Evolutionary conservation across 176 grass and related monocot genomes (phyloP).

Genomic region (Poa annua): DNA sequence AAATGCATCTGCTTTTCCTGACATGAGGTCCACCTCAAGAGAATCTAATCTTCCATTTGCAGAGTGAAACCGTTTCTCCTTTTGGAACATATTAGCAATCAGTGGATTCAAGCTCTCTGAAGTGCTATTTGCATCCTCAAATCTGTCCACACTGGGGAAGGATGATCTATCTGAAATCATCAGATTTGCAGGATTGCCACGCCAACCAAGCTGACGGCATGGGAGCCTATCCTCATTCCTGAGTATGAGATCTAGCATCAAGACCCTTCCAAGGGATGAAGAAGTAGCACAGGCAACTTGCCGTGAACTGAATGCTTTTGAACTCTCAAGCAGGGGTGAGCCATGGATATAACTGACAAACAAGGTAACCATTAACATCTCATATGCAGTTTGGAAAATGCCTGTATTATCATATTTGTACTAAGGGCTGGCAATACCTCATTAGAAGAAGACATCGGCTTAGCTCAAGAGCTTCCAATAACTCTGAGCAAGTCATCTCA

Average conservation of each 20-base stretch:
- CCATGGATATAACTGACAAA: slow-evolving; percentile 90
- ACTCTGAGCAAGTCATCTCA: slow-evolving; percentile 88
- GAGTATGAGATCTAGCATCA: slow-evolving; percentile 91
- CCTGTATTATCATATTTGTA: slow-evolving; percentile 3
- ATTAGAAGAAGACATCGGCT: slow-evolving; percentile 96
- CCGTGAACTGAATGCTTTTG: slow-evolving; percentile 75
- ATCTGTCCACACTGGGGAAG: slow-evolving; percentile 36
- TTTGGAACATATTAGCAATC: slow-evolving; percentile 44
- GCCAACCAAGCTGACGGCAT: slow-evolving; percentile 91
- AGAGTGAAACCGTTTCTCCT: slow-evolving; percentile 62
- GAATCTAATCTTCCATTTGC: slow-evolving; percentile 49
- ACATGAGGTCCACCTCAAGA: slow-evolving; percentile 33
- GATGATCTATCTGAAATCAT: slow-evolving; percentile 67
- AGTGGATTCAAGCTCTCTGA: slow-evolving; percentile 44
- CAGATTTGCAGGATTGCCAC: slow-evolving; percentile 86
- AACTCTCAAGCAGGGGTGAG: slow-evolving; percentile 80
- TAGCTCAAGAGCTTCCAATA: slow-evolving; percentile 95
- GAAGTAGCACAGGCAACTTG: slow-evolving; percentile 64
- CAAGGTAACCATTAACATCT: slow-evolving; percentile 38
- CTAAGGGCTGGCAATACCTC: slow-evolving; percentile 63
- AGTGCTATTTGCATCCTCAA: slow-evolving; percentile 41
- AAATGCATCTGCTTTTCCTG: slow-evolving; percentile 40
- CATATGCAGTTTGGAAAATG: slow-evolving; percentile 31
- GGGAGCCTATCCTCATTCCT: slow-evolving; percentile 93
- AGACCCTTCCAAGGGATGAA: slow-evolving; percentile 75